Percentiles rank a stretch among this genome's conserved stretches.
Conservation (phyloP, 805 yeast species). For the Saccharomyces jurei region DNA sequence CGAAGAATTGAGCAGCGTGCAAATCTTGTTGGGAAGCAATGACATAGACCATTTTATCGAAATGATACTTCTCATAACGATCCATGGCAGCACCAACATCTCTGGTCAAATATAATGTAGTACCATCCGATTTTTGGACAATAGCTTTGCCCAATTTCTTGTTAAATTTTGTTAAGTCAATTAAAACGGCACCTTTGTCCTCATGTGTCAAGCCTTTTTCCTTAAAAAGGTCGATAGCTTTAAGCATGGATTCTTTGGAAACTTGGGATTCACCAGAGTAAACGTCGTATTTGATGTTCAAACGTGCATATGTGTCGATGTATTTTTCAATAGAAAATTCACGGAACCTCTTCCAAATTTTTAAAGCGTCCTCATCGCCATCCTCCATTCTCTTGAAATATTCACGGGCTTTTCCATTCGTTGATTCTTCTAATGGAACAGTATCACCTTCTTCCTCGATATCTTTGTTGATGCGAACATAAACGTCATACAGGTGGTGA, state of each 20-base stretch:
- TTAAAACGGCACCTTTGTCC: slow-evolving; percentile 83
- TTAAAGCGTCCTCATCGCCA: slow-evolving; percentile 76
- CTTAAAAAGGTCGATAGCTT: slow-evolving; percentile 52
- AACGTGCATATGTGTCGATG: slow-evolving; percentile 78
- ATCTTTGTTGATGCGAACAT: slow-evolving; percentile 77
- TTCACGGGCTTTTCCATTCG: slow-evolving; percentile 76
- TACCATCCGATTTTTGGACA: slow-evolving; percentile 90
- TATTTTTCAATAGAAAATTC: slow-evolving; percentile 80
- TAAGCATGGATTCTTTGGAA: slow-evolving; percentile 58
- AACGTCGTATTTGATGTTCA: slow-evolving; percentile 77
- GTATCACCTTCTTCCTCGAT: slow-evolving; percentile 48
- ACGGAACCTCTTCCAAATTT: slow-evolving; percentile 79
- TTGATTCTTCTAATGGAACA: slow-evolving; percentile 38
- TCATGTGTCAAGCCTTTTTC: slow-evolving; percentile 67
- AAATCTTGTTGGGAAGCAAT: slow-evolving; percentile 94
- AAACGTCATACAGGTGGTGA: slow-evolving; percentile 87
- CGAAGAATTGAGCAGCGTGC: slow-evolving; percentile 87
- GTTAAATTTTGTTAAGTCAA: slow-evolving; percentile 75
- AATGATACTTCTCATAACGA: slow-evolving; percentile 73
- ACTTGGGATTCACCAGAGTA: slow-evolving; percentile 97
- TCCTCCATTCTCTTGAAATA: slow-evolving; percentile 88
- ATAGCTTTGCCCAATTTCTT: slow-evolving; percentile 89
- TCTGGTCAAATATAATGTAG: slow-evolving; percentile 86
- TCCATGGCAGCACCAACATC: slow-evolving; percentile 94
- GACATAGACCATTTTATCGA: slow-evolving; percentile 93